Evolutionary conservation across 495 filamentous ascomycete genomes (phyloP).

Genomic region (Penicillium lagena): DNA sequence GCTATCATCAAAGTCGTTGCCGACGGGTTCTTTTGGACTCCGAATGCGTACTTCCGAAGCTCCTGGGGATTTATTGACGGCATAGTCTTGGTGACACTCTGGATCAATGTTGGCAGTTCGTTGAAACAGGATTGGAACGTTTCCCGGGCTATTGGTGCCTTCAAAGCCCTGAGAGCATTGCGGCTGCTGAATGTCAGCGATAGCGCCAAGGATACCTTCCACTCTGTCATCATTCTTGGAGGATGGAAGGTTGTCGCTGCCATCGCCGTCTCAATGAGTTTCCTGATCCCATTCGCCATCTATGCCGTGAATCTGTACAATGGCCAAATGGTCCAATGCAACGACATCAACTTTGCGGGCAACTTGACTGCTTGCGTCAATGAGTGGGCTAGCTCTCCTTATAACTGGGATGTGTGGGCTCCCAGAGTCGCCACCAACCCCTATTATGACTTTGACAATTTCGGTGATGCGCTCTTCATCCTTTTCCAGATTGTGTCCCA

Average conservation of each 20-base stretch:
- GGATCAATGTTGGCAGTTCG: slow-evolving; percentile 87
- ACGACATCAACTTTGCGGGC: slow-evolving; percentile 55
- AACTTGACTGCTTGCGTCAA: slow-evolving; percentile 64
- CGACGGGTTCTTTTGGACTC: slow-evolving; percentile 94
- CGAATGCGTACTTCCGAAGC: slow-evolving; percentile 93
- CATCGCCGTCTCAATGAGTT: slow-evolving; percentile 87
- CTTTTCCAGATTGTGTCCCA: slow-evolving; percentile 99
- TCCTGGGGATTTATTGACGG: slow-evolving; percentile 98
- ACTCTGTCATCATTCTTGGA: slow-evolving; percentile 89
- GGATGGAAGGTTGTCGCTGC: slow-evolving; percentile 84
- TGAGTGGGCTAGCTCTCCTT: slow-evolving; percentile 74
- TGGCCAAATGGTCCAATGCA: slow-evolving; percentile 73
- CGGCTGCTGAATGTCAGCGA: slow-evolving; percentile 92
- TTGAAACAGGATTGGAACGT: slow-evolving; percentile 71
- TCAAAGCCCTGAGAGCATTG: slow-evolving; percentile 95
- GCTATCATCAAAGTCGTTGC: slow-evolving; percentile 90
- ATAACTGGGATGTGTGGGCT: slow-evolving; percentile 73
- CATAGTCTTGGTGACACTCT: slow-evolving; percentile 85
- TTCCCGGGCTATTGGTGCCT: slow-evolving; percentile 86
- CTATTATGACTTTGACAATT: slow-evolving; percentile 91
- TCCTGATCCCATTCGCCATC: slow-evolving; percentile 93
- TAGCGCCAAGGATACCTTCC: slow-evolving; percentile 92
- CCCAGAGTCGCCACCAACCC: slow-evolving; percentile 75
- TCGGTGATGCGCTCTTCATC: slow-evolving; percentile 85
- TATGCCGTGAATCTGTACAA: slow-evolving; percentile 91